These are phyloP conservation scores for Arthroderma sp. DNA, from an alignment of 2,329 filamentous ascomycete genomes.

Conservation along the genomic window DNA sequence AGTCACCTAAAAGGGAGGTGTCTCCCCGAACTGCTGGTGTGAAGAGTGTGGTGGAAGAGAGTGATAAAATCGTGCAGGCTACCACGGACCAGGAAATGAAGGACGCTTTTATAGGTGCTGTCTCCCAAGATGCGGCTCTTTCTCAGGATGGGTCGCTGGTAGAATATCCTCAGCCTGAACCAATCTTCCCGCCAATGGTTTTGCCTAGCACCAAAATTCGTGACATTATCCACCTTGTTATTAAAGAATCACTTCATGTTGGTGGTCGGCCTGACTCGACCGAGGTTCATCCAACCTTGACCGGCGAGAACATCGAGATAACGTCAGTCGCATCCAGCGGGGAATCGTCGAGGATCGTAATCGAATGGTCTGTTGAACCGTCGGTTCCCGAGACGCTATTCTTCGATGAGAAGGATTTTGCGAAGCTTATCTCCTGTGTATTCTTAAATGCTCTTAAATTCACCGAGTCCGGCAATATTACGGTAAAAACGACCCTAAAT, in stretches of 20 bases:
- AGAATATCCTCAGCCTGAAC: conserved; percentile 17
- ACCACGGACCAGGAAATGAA: conserved; percentile 23
- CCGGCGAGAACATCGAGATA: conserved; percentile 35
- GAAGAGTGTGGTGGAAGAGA: conserved; percentile 30
- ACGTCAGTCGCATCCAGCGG: conserved; percentile 32
- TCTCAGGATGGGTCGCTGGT: conserved; percentile 21
- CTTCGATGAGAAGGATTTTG: conserved; percentile 49
- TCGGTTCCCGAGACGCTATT: conserved; percentile 34
- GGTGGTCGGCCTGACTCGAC: conserved; percentile 36
- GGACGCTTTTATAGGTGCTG: conserved; percentile 22
- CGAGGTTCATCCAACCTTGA: conserved; percentile 29
- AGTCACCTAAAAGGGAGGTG: conserved; percentile 20
- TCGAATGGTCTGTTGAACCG: conserved; percentile 36
- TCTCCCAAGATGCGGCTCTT: conserved; percentile 19
- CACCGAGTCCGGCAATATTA: conserved; percentile 51
- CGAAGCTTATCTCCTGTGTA: conserved; percentile 51
- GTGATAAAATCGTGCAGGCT: conserved; percentile 27
- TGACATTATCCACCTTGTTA: conserved; percentile 32
- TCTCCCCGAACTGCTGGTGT: conserved; percentile 28
- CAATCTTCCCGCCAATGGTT: conserved; percentile 21
- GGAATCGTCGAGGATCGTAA: conserved; percentile 29
- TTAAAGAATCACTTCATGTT: conserved; percentile 36
- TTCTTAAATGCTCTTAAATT: conserved; percentile 59
- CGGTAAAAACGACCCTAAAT: conserved; percentile 41
- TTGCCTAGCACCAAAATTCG: conserved; percentile 33